A percentile compares a stretch with the other conserved stretches of the same genome.
phyloP scores from a whole-genome alignment of 2,329 filamentous ascomycete genomes.

The Xylaria sp. region DNA sequence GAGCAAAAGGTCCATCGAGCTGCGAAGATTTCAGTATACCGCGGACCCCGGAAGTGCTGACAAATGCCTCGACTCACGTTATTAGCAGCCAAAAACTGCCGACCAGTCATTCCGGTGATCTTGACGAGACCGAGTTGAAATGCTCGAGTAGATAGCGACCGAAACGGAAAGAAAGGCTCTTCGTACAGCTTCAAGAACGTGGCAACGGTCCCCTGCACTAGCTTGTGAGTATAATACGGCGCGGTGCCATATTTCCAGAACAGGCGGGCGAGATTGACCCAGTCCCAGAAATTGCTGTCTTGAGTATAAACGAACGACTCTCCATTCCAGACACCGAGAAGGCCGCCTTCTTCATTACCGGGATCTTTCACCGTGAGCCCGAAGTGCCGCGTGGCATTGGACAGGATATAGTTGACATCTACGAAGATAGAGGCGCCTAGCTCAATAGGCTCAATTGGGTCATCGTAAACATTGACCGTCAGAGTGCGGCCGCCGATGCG shows the following conservation, averaged over 20 bases:
- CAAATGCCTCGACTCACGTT: constrained; percentile 54
- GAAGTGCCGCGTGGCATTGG: constrained; percentile 76
- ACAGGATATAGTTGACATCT: constrained; percentile 82
- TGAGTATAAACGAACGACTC: constrained; percentile 76
- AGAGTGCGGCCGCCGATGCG: constrained; percentile 88
- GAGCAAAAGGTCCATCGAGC: constrained; percentile 74
- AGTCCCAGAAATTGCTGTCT: constrained; percentile 68
- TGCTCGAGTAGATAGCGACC: constrained; percentile 75
- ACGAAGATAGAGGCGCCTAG: constrained; percentile 95
- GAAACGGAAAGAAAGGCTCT: constrained; percentile 84
- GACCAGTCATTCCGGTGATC: constrained; percentile 76
- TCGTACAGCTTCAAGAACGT: constrained; percentile 86
- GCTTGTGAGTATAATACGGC: constrained; percentile 76
- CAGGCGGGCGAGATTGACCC: constrained; percentile 84
- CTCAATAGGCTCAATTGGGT: constrained; percentile 77
- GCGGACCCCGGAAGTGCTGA: not conserved
- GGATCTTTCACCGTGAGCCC: constrained; percentile 68
- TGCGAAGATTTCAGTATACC: constrained; percentile 45
- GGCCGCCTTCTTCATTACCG: constrained; percentile 61
- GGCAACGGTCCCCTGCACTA: constrained; percentile 77
- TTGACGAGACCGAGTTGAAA: constrained; percentile 74
- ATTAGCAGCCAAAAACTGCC: constrained; percentile 75
- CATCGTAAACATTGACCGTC: constrained; percentile 80
- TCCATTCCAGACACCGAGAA: constrained; percentile 88
- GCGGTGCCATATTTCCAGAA: constrained; percentile 87